phyloP scores from a whole-genome alignment of 2,329 filamentous ascomycete genomes.

The Talaromyces sp. region DNA sequence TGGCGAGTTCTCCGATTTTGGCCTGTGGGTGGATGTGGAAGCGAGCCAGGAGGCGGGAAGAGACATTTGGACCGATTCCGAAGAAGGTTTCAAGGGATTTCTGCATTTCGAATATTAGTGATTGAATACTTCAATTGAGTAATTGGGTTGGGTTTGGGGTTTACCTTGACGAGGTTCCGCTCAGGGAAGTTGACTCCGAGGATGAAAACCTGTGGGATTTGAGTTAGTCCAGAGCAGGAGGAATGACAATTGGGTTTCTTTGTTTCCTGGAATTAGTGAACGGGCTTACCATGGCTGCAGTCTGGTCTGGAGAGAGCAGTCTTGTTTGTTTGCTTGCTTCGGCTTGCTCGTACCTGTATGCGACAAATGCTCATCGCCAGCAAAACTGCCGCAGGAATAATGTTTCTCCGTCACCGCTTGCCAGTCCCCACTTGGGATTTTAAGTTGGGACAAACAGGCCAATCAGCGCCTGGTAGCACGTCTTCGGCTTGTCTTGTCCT shows the following conservation, averaged over 20 bases:
- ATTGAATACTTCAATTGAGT: neutral
- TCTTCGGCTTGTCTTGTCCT: constrained; percentile 18
- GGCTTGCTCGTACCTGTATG: too few species aligned
- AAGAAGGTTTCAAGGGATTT: constrained; percentile 75
- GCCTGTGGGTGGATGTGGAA: constrained; percentile 81
- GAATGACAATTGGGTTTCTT: neutral
- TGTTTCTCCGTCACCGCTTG: constrained; percentile 24
- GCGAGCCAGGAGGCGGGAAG: constrained; percentile 75
- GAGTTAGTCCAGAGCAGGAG: neutral
- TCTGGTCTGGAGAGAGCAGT: neutral
- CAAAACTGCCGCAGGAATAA: constrained; percentile 20
- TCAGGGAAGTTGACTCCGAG: constrained; percentile 83
- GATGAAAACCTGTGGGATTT: constrained; percentile 67
- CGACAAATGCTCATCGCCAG: neutral
- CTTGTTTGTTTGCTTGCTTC: neutral
- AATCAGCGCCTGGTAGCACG: constrained; percentile 7
- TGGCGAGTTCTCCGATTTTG: constrained; percentile 67
- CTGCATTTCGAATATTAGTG: constrained; percentile 13
- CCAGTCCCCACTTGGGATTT: neutral
- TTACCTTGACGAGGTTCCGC: constrained; percentile 74
- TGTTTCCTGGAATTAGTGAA: neutral
- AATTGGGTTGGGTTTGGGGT: constrained; percentile 13
- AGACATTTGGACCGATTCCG: constrained; percentile 67
- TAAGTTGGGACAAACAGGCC: neutral
- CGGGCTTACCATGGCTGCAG: constrained; percentile 3